phyloP scores from a whole-genome alignment of 345 rosid genomes.

The Citrus glauca region DNA sequence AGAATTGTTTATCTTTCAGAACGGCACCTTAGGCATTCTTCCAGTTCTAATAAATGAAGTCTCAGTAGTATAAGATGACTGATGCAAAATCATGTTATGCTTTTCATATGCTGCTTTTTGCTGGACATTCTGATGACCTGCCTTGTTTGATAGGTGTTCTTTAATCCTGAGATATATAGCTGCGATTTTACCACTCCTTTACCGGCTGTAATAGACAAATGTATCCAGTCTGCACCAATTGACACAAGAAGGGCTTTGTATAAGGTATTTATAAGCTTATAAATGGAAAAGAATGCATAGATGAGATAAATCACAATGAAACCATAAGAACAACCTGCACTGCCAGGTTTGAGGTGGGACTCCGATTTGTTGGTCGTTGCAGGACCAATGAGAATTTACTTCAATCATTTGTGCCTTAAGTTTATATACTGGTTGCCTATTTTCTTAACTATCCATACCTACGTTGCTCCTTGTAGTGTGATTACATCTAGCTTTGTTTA shows the following conservation, averaged over 20 bases:
- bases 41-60: not conserved
- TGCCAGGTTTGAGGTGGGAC: not conserved
- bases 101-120: constrained; percentile 7
- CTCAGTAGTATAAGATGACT: not conserved
- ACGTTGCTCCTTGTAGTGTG: not conserved
- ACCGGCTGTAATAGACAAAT: constrained; percentile 87
- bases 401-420: not conserved
- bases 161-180: constrained; percentile 91
- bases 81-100: constrained; percentile 2
- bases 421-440: not conserved
- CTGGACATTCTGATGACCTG: constrained; percentile 9
- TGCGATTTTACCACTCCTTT: constrained; percentile 68
- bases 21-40: not conserved
- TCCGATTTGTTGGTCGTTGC: not conserved
- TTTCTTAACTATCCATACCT: not conserved
- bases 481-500: not conserved
- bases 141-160: constrained; percentile 65
- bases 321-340: not conserved
- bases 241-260: constrained; percentile 97
- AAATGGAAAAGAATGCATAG: constrained; percentile 1
- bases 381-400: not conserved
- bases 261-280: constrained; percentile 43
- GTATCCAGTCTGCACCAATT: constrained; percentile 96
- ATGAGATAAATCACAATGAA: not conserved
- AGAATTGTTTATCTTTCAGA: not conserved